phyloP scores from a whole-genome alignment of 1,139 yeast species.

The Saccharomyces hybrid region DNA sequence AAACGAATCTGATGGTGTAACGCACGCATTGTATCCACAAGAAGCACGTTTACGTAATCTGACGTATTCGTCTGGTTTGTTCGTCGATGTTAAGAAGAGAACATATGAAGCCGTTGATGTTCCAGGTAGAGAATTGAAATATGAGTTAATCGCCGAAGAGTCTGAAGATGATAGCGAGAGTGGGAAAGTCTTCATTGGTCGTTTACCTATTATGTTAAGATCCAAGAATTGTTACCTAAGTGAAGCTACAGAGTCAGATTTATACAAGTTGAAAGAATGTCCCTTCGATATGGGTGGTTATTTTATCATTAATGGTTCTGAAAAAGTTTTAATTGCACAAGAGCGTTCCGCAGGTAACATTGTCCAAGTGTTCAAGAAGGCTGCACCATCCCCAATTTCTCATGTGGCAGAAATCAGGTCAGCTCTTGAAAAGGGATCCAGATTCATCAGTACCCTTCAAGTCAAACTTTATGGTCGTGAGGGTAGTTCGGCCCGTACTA shows the following conservation, averaged over 20 bases:
- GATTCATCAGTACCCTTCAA: constrained; percentile 90
- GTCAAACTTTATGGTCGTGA: constrained; percentile 85
- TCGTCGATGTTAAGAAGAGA: constrained; percentile 91
- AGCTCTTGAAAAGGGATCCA: constrained; percentile 96
- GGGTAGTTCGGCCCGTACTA: constrained; percentile 69
- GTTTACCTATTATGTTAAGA: constrained; percentile 95
- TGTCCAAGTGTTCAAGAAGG: constrained; percentile 95
- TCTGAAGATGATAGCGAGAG: constrained; percentile 52
- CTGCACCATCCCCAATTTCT: constrained; percentile 94
- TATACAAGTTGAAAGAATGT: constrained; percentile 93
- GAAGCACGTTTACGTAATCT: constrained; percentile 94
- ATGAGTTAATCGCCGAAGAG: constrained; percentile 48
- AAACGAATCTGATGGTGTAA: constrained; percentile 99
- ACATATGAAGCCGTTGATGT: constrained; percentile 80
- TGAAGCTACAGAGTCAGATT: constrained; percentile 88
- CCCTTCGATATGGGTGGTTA: constrained; percentile 99
- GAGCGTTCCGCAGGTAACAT: constrained; percentile 98
- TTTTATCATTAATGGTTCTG: constrained; percentile 96
- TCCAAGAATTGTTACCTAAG: constrained; percentile 92
- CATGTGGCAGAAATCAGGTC: constrained; percentile 96
- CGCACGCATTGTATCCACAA: constrained; percentile 97
- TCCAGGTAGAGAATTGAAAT: constrained; percentile 60
- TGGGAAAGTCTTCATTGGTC: constrained; percentile 84
- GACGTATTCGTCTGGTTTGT: constrained; percentile 92
- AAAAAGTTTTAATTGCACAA: constrained; percentile 95